phyloP scores from a whole-genome alignment of 495 filamentous ascomycete genomes.

The Staphylotrichum longicolle region DNA sequence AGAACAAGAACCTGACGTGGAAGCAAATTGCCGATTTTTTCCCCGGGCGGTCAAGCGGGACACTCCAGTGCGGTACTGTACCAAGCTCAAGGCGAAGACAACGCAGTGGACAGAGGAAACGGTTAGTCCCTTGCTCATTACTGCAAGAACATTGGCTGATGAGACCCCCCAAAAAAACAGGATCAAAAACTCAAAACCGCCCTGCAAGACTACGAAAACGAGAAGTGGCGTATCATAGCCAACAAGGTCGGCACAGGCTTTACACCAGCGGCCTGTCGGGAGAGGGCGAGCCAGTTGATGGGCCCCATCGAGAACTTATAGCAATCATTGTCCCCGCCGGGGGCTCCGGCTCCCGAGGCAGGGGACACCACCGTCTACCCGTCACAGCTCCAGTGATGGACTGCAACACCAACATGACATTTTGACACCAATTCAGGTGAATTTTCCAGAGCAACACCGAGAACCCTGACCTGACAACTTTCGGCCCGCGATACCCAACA shows the following conservation, averaged over 20 bases:
- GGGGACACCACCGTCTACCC: slow-evolving; percentile 48
- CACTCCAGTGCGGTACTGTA: slow-evolving; percentile 92
- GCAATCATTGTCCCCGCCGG: slow-evolving; percentile 54
- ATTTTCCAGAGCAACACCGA: not conserved
- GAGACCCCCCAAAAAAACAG: slow-evolving; percentile 48
- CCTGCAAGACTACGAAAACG: slow-evolving; percentile 82
- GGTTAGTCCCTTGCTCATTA: slow-evolving; percentile 52
- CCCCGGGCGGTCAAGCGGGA: slow-evolving; percentile 81
- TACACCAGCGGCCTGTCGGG: slow-evolving; percentile 78
- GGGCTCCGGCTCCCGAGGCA: slow-evolving; percentile 52
- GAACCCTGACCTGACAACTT: not conserved
- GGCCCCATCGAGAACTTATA: slow-evolving; percentile 46
- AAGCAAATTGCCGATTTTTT: slow-evolving; percentile 96
- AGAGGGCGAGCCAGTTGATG: slow-evolving; percentile 64
- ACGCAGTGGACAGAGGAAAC: slow-evolving; percentile 91
- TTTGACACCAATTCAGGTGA: not conserved
- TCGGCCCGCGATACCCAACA: not conserved
- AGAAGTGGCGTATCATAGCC: slow-evolving; percentile 84
- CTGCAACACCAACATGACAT: not conserved
- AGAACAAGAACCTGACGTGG: slow-evolving; percentile 90
- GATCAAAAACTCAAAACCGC: slow-evolving; percentile 74
- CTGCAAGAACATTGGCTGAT: not conserved
- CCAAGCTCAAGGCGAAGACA: slow-evolving; percentile 86
- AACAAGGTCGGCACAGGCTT: slow-evolving; percentile 84
- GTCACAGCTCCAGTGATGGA: slow-evolving; percentile 39